These are phyloP conservation scores for Bathelium albidoporum DNA, from an alignment of 495 filamentous ascomycete genomes.

Conservation along the genomic window DNA sequence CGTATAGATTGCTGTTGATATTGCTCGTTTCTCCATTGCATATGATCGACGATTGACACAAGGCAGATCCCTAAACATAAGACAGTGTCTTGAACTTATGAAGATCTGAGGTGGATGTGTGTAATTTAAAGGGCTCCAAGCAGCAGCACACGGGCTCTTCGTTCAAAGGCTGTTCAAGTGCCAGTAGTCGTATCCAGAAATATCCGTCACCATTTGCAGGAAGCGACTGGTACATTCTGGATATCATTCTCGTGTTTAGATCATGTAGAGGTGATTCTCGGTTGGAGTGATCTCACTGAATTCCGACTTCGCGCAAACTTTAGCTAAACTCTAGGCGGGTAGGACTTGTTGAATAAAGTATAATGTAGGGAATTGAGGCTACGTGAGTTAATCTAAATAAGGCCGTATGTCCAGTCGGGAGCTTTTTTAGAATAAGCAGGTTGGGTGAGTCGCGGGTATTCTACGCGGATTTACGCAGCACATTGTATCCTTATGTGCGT, in stretches of 20 bases:
- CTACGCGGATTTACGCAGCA: too few relatives aligned
- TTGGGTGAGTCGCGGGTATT: too few relatives aligned
- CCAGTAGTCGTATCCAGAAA: background rate
- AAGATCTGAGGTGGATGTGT: background rate
- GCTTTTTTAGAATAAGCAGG: too few relatives aligned
- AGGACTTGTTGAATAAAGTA: background rate
- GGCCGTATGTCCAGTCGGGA: too few relatives aligned
- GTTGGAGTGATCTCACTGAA: background rate
- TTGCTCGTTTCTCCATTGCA: background rate
- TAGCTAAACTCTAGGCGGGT: background rate
- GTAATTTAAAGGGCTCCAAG: background rate
- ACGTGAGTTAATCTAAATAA: too few relatives aligned
- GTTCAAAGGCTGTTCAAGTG: background rate
- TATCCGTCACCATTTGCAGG: background rate
- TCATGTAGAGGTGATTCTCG: background rate
- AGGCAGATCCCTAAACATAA: background rate
- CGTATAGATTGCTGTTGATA: background rate
- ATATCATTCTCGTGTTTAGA: background rate
- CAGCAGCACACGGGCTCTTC: background rate
- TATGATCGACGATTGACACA: background rate
- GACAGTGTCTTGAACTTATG: background rate
- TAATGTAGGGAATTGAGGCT: too few relatives aligned
- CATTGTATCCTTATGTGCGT: too few relatives aligned
- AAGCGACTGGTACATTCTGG: background rate
- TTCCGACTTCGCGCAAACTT: background rate